Base-by-base conservation (phyloP, 192 early-diverging fungal genomes). In the Backusella mclennaniae region DNA sequence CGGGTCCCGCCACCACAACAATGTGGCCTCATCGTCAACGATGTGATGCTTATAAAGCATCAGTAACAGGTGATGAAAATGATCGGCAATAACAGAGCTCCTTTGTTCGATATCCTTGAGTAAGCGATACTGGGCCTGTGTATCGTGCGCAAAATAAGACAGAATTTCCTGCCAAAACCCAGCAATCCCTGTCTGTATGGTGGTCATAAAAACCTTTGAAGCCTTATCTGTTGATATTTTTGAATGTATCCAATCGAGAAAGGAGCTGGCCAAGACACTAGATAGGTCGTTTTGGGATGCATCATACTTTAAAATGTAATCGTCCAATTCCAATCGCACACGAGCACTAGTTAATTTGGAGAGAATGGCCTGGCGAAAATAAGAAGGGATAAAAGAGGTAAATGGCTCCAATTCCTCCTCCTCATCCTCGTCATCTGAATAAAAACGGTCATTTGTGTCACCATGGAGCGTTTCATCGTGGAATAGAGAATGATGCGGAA, bases 11-110 rank as follows among this genome's bases (percentile, higher is more conserved):
- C 84, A 87, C 86, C 86, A 87, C 19, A 76, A 71, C 1, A 82
- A 31, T 17, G 85, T 73, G 0, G 84, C 84, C 14, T 87, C 83
- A 8, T 67, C 76, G 14, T 85, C 80, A 2, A 87, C 67, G 17
- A 87, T 82, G 42, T 87, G 79, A 56, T 79, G 79, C 41, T 87
- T 87, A 73, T 81, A 84, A 1, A 87, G 70, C 52, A 84, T 77
- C 21, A 87, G 49, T 15, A 87, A 70, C 6, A 85, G 35, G 38
- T 77, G 74, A 68, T 84, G 67, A 75, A 83, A 81, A 76, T 85
- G 41, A 33, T 82, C 63, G 71, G 69, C 77, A 52, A 79, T 26
- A 3, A 44, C 15, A 2, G n/a, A 19, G 26, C 39, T 7, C 9
- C 56, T 12, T 14, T 73, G 33, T 63, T 80, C 86, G 6, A 81